Percentiles rank a stretch among this genome's conserved stretches.
Conservation (phyloP, 257 asterid species). For the Solanum dulcamara region DNA sequence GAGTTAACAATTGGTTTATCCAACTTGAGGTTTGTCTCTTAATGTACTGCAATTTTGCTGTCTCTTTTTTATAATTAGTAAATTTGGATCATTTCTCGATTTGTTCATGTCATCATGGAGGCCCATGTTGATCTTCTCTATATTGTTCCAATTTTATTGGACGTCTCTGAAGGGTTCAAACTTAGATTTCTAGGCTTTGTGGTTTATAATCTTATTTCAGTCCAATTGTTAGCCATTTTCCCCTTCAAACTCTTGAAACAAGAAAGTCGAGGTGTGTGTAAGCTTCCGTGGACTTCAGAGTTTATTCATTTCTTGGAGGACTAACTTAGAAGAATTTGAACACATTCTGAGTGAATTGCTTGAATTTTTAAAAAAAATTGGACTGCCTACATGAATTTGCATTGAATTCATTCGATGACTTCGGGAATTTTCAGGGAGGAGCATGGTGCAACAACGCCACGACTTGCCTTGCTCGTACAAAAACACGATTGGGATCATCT, state of each 20-base stretch:
- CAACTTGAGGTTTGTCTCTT: slow-evolving; percentile 3
- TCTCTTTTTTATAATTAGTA: background rate
- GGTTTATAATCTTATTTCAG: background rate
- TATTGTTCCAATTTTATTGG: background rate
- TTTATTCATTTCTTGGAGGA: background rate
- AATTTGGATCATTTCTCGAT: background rate
- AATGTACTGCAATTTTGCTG: background rate
- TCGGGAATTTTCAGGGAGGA: slow-evolving; percentile 53
- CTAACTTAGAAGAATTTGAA: background rate
- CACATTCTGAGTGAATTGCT: background rate
- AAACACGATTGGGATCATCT: slow-evolving; percentile 63
- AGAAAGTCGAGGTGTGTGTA: background rate
- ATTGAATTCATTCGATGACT: background rate
- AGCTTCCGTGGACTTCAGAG: too few species aligned
- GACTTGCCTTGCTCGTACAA: slow-evolving; percentile 37
- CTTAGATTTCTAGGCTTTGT: too few species aligned
- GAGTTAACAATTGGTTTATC: slow-evolving; percentile 5
- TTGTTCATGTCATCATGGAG: background rate
- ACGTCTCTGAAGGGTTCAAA: too few species aligned
- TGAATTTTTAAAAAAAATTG: background rate
- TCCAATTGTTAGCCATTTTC: background rate
- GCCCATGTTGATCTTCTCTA: background rate
- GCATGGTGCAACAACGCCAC: slow-evolving; percentile 82
- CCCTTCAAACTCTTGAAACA: background rate
- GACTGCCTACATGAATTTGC: background rate